Evolutionary conservation across 2,329 filamentous ascomycete genomes (phyloP).

Genomic region (Rutstroemia sp.): DNA sequence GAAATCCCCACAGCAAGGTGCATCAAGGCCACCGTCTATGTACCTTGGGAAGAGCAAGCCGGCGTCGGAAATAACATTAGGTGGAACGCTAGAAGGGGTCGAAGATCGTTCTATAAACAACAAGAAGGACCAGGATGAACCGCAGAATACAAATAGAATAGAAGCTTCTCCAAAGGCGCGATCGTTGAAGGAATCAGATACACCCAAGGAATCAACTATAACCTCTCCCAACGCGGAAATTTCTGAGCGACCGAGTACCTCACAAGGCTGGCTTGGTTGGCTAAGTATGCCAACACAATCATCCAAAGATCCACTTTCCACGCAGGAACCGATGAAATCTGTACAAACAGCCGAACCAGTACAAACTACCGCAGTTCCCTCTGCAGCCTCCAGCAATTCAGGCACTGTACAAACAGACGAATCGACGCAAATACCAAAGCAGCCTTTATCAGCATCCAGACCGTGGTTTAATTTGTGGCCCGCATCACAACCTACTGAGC

Average conservation of each 20-base stretch:
- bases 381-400: neutral
- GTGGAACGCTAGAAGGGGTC: conserved; percentile 11
- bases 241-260: conserved; percentile 20
- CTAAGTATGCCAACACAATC: conserved; percentile 29
- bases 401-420: conserved; percentile 8
- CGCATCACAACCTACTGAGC: conserved; percentile 17
- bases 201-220: conserved; percentile 1
- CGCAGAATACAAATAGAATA: neutral
- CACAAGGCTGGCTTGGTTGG: conserved; percentile 51
- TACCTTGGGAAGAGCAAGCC: conserved; percentile 29
- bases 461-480: conserved; percentile 30
- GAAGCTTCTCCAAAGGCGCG: conserved; percentile 1
- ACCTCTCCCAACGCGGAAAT: neutral
- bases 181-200: neutral
- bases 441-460: conserved; percentile 7
- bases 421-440: conserved; percentile 1
- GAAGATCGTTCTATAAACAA: conserved; percentile 8
- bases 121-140: conserved; percentile 5
- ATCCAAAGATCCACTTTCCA: conserved; percentile 1
- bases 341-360: conserved; percentile 1
- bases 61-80: conserved; percentile 27
- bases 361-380: neutral
- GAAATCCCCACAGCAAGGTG: conserved; percentile 14
- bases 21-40: conserved; percentile 27
- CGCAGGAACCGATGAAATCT: neutral